These are phyloP conservation scores for Tephrocybe sp. DNA, from an alignment of 768 basidiomycete species.

Conservation along the genomic window DNA sequence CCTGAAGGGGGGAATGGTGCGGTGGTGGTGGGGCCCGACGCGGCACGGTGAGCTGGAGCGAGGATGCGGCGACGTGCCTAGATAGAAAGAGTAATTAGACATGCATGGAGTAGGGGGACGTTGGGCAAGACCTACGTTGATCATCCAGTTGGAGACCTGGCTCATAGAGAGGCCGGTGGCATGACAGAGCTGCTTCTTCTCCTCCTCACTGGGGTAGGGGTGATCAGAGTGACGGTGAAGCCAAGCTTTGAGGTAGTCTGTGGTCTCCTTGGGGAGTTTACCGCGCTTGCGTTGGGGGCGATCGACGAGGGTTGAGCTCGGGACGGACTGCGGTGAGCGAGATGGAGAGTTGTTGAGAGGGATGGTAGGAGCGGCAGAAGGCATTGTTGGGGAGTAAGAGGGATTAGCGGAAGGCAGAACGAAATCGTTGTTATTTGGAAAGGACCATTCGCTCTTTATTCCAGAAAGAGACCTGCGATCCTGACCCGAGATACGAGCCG, in stretches of 20 bases:
- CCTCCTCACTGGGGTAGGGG: slow-evolving; percentile 86
- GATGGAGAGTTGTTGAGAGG: slow-evolving; percentile 47
- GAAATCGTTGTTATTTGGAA: slow-evolving; percentile 60
- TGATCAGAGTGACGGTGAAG: slow-evolving; percentile 86
- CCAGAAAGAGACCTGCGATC: slow-evolving; percentile 56
- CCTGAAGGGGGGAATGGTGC: slow-evolving; percentile 63
- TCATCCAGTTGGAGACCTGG: slow-evolving; percentile 94
- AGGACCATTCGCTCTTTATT: slow-evolving; percentile 74
- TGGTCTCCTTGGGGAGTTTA: slow-evolving; percentile 88
- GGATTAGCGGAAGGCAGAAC: slow-evolving; percentile 43
- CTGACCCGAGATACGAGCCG: slow-evolving; percentile 72
- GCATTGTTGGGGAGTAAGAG: slow-evolving; percentile 44
- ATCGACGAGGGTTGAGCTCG: slow-evolving; percentile 64
- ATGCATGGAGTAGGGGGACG: slow-evolving; percentile 14
- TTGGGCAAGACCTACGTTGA: slow-evolving; percentile 53
- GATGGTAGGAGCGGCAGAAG: slow-evolving; percentile 43
- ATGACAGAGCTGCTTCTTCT: slow-evolving; percentile 87
- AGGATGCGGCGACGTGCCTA: slow-evolving; percentile 85
- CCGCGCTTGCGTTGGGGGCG: slow-evolving; percentile 82
- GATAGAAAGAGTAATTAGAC: slow-evolving; percentile 7
- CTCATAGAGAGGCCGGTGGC: slow-evolving; percentile 86
- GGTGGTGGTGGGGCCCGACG: slow-evolving; percentile 76
- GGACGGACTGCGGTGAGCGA: slow-evolving; percentile 52
- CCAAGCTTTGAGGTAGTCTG: slow-evolving; percentile 88
- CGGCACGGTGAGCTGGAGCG: slow-evolving; percentile 76